Base-by-base conservation (phyloP, 306 rosid genomes). In the Sechiopsis laciniata region DNA sequence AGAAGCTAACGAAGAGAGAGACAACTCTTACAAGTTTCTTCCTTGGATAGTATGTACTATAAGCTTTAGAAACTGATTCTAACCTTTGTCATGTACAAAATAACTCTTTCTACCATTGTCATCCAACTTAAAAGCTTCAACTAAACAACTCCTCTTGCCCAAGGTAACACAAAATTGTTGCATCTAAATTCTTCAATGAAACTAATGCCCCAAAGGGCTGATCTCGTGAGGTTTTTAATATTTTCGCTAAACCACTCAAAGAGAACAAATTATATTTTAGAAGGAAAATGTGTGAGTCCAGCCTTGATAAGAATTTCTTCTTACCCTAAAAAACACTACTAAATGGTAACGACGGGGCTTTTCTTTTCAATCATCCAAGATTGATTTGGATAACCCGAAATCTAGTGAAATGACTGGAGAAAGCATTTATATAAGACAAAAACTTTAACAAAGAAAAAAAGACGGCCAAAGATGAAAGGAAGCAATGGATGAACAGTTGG, bases 361-460 rank as follows among this genome's bases (percentile, higher is more conserved):
- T 65, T 42, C 54, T 40, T 40, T 17, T 9, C 71, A 65, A 40
- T 10, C 71, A 42, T 21, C 40, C 71, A 64, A n/a, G 53, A 64
- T 64, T 10, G 9, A 16, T 17, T 64, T 37, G 52, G 52, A 64
- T 64, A 42, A 37, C 52, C 40, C n/a, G 1, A 2, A 64, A 10
- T n/a, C 16, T 24, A 64, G n/a, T 48, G 6, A 40, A 10, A 17
- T 32, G 37, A 32, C 37, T 32, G 37, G 37, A 2, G 37, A 32
- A 62, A 64, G 71, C 37, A 64, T 37, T 64, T 64, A n/a, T 15
- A 63, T 10, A 64, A 64, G 52, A n/a, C 6, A 62, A 35, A 62
- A 7, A 0, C 50, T 35, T 58, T 46, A 57, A 57, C 2, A 13
- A 29, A 16, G 0, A 14, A 24, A 29, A 61, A 26, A n/a, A n/a